A percentile compares a stretch with the other conserved stretches of the same genome.
phyloP scores from a whole-genome alignment of 2,329 filamentous ascomycete genomes.

The Talaromyces sp. region DNA sequence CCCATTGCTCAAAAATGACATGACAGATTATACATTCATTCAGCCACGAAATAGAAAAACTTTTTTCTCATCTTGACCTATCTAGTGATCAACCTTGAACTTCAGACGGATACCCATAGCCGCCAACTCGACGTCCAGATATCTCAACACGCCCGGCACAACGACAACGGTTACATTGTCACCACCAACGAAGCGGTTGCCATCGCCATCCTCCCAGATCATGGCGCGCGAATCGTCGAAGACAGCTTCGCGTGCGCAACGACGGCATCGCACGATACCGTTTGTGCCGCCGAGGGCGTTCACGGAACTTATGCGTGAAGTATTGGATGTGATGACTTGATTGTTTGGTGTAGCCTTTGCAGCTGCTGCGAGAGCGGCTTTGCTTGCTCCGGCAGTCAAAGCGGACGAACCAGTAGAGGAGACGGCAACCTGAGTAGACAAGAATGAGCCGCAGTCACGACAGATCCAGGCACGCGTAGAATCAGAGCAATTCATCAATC shows the following conservation, averaged over 20 bases:
- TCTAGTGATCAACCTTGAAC: slow-evolving; percentile 66
- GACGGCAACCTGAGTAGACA: slow-evolving; percentile 67
- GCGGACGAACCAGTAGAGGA: slow-evolving; percentile 27
- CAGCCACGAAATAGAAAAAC: no score
- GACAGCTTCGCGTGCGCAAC: slow-evolving; percentile 66
- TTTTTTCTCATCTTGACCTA: not conserved
- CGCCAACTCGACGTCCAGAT: slow-evolving; percentile 88
- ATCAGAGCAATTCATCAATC: slow-evolving; percentile 95
- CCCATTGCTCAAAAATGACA: not conserved
- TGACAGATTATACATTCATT: not conserved
- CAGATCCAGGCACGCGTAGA: slow-evolving; percentile 89
- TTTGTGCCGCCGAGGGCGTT: slow-evolving; percentile 60
- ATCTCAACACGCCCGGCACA: slow-evolving; percentile 88
- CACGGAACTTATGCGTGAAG: slow-evolving; percentile 45
- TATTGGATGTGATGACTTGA: slow-evolving; percentile 13
- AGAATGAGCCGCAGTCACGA: slow-evolving; percentile 81
- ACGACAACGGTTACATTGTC: slow-evolving; percentile 88
- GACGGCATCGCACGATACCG: slow-evolving; percentile 71
- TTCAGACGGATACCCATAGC: slow-evolving; percentile 96
- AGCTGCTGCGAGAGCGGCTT: slow-evolving; percentile 29
- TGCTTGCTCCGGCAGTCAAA: slow-evolving; percentile 22
- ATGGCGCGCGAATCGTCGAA: slow-evolving; percentile 65
- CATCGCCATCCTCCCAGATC: slow-evolving; percentile 86
- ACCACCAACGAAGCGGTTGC: slow-evolving; percentile 78
- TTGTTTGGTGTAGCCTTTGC: slow-evolving; percentile 32